A percentile compares a stretch with the other conserved stretches of the same genome.
These are phyloP conservation scores for Candida nanaspora DNA, from an alignment of 805 yeast species.

Conservation along the genomic window DNA sequence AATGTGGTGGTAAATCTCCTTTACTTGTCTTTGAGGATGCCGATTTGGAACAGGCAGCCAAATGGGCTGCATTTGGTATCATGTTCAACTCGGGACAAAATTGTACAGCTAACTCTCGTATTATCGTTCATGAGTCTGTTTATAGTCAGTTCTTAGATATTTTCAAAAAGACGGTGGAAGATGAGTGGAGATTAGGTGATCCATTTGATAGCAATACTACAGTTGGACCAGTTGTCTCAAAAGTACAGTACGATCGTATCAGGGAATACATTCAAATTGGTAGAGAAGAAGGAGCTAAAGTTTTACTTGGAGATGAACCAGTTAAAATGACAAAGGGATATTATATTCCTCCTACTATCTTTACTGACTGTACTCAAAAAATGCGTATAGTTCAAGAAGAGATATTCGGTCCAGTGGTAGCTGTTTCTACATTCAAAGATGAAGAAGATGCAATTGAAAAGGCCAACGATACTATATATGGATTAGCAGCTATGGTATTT, in stretches of 20 bases:
- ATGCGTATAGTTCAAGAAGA: conserved; percentile 72
- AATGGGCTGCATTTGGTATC: conserved; percentile 62
- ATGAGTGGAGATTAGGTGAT: conserved; percentile 48
- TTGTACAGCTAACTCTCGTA: conserved; percentile 61
- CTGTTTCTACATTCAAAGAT: conserved; percentile 54
- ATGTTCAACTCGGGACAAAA: conserved; percentile 62
- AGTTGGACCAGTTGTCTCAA: conserved; percentile 58
- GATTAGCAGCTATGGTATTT: conserved; percentile 79
- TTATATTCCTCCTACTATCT: conserved; percentile 70
- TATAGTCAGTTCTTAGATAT: conserved; percentile 44
- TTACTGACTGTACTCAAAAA: conserved; percentile 57
- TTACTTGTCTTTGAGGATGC: conserved; percentile 57
- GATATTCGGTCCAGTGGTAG: conserved; percentile 83
- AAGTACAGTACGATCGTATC: conserved; percentile 49
- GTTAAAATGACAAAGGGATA: conserved; percentile 47
- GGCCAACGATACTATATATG: conserved; percentile 72
- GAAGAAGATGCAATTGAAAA: conserved; percentile 61
- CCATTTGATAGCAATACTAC: conserved; percentile 41
- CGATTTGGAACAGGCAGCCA: conserved; percentile 55
- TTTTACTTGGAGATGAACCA: conserved; percentile 35
- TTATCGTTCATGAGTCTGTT: conserved; percentile 48
- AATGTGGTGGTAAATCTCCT: conserved; percentile 72
- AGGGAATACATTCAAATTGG: conserved; percentile 37
- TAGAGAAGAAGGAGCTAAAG: conserved; percentile 40
- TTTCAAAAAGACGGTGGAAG: conserved; percentile 37